Conservation (phyloP, 805 yeast species). For the Saitoella complicata region DNA sequence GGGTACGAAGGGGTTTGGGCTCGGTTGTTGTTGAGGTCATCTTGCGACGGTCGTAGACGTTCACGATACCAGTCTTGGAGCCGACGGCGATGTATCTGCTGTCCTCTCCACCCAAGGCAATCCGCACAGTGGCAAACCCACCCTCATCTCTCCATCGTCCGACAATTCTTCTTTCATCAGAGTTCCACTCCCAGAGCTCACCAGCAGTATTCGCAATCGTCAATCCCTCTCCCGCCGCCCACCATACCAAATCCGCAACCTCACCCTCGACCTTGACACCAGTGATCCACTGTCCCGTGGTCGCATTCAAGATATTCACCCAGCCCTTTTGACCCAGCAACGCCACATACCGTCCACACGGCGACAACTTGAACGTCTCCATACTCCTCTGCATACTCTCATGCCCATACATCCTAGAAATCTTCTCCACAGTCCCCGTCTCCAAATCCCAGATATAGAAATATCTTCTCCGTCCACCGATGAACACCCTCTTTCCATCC, state of each 20-base stretch:
- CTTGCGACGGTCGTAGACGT: constrained; percentile 48
- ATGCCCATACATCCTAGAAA: constrained; percentile 82
- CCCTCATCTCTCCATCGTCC: constrained; percentile 68
- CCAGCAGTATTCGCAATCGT: constrained; percentile 61
- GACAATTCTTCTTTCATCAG: constrained; percentile 33
- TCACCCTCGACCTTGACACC: constrained; percentile 85
- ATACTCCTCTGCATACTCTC: constrained; percentile 70
- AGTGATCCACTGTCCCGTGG: constrained; percentile 69
- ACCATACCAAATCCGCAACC: constrained; percentile 65
- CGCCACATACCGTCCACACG: constrained; percentile 56
- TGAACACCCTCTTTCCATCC: constrained; percentile 41
- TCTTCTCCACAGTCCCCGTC: constrained; percentile 60
- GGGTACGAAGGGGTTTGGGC: constrained; percentile 40
- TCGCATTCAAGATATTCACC: constrained; percentile 63
- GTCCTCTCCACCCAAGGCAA: constrained; percentile 49
- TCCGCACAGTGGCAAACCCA: constrained; percentile 51
- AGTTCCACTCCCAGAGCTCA: constrained; percentile 75
- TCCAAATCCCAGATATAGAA: constrained; percentile 86
- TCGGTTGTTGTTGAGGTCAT: constrained; percentile 12
- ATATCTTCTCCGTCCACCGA: constrained; percentile 83
- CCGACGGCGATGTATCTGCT: constrained; percentile 77
- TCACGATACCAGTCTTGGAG: constrained; percentile 74
- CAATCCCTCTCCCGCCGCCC: constrained; percentile 29
- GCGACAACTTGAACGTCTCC: constrained; percentile 65
- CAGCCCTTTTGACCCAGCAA: constrained; percentile 79